Evolutionary conservation across 495 filamentous ascomycete species (phyloP).

Genomic region (Penicillium dipodomyicola): DNA sequence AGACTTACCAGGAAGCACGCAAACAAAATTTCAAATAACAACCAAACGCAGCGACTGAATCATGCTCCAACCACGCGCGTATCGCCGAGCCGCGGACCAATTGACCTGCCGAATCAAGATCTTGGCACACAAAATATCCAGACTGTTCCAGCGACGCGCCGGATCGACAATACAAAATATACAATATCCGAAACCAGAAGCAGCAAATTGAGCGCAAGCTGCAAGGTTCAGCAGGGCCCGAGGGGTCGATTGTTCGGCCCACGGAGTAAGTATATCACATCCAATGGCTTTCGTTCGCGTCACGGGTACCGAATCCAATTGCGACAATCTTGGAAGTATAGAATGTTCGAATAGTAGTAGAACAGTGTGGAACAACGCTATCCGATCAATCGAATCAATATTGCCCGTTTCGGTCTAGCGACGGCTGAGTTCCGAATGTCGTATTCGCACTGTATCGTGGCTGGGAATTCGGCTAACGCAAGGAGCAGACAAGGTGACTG

Average conservation of each 20-base stretch:
- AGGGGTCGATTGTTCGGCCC: not conserved
- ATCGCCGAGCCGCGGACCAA: constrained; percentile 16
- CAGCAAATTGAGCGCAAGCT: not conserved
- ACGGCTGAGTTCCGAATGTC: not conserved
- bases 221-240: constrained; percentile 2
- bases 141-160: not conserved
- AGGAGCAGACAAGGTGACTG: constrained; percentile 26
- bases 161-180: not conserved
- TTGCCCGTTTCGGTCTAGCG: constrained; percentile 7
- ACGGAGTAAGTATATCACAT: not conserved
- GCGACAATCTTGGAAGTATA: not conserved
- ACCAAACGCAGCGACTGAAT: constrained; percentile 33
- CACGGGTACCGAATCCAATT: not conserved
- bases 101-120: not conserved
- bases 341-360: not conserved
- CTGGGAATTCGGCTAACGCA: constrained; percentile 26
- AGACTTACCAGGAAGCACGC: constrained; percentile 35
- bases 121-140: constrained; percentile 8
- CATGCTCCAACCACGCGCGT: constrained; percentile 37
- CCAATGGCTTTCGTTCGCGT: not conserved
- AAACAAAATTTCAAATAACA: constrained; percentile 30
- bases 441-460: not conserved
- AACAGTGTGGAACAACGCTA: not conserved
- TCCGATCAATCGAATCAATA: constrained; percentile 9
- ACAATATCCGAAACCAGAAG: not conserved